phyloP scores from a whole-genome alignment of 805 yeast genomes.

The Priceomyces carsonii region DNA sequence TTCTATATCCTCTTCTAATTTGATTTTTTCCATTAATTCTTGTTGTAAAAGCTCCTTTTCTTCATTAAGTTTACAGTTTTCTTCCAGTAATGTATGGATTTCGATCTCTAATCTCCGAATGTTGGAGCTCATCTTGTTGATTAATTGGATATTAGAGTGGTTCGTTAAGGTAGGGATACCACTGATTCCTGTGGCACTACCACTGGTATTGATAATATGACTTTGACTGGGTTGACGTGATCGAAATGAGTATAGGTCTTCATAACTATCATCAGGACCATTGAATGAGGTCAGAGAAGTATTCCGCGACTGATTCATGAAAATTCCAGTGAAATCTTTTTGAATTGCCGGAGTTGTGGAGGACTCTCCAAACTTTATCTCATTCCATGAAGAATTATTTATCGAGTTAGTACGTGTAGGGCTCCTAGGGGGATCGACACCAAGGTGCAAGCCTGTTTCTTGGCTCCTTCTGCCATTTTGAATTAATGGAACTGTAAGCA shows the following conservation, averaged over 20 bases:
- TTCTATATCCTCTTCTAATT: conserved; percentile 26
- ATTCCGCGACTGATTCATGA: conserved; percentile 11
- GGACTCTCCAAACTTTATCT: conserved; percentile 48
- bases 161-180: conserved; percentile 10
- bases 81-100: conserved; percentile 62
- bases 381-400: conserved; percentile 12
- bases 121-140: conserved; percentile 73
- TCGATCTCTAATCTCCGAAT: conserved; percentile 83
- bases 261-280: conserved; percentile 7
- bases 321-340: conserved; percentile 11
- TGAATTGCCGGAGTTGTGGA: conserved; percentile 42
- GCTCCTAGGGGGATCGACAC: not conserved
- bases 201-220: conserved; percentile 1
- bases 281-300: conserved; percentile 16
- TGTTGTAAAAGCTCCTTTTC: conserved; percentile 69
- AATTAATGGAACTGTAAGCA: not conserved
- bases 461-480: not conserved
- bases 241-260: conserved; percentile 10
- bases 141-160: conserved; percentile 53
- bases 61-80: conserved; percentile 48
- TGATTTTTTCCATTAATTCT: conserved; percentile 55
- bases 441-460: conserved; percentile 1
- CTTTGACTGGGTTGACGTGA: conserved; percentile 6
- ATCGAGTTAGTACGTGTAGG: conserved; percentile 4
- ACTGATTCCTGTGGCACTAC: conserved; percentile 8